A percentile compares a stretch with the other conserved stretches of the same genome.
phyloP scores from a whole-genome alignment of 1,284 basidiomycete genomes.

The Cryptococcus hybrid region DNA sequence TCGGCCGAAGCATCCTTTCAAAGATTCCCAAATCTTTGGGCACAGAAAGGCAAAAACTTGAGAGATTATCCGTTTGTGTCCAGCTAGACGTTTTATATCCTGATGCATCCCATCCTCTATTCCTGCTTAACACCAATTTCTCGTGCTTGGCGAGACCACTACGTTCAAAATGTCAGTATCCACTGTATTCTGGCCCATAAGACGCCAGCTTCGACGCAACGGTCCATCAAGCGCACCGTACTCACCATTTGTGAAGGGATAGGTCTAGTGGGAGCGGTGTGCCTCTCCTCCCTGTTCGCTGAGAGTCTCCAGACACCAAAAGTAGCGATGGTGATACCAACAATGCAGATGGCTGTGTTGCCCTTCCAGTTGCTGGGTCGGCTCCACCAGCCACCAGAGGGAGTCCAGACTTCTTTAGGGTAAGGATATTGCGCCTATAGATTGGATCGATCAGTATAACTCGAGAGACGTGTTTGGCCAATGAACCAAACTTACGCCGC shows the following conservation, averaged over 20 bases:
- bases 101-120: slow-evolving; percentile 6
- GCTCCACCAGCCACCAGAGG: slow-evolving; percentile 59
- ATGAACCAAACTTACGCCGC: slow-evolving; percentile 23
- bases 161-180: background rate
- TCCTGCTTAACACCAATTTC: slow-evolving; percentile 33
- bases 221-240: background rate
- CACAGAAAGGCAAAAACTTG: too few relatives aligned
- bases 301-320: slow-evolving; percentile 55
- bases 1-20: too few relatives aligned
- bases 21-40: too few relatives aligned
- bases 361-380: slow-evolving; percentile 56
- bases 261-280: slow-evolving; percentile 51
- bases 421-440: slow-evolving; percentile 54
- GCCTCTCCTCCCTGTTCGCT: slow-evolving; percentile 55
- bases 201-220: background rate
- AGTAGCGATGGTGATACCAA: slow-evolving; percentile 52
- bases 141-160: slow-evolving; percentile 45
- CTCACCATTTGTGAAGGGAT: slow-evolving; percentile 51
- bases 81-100: background rate
- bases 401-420: slow-evolving; percentile 60
- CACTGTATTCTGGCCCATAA: background rate
- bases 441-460: background rate
- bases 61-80: too few relatives aligned
- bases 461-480: background rate
- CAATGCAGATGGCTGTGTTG: slow-evolving; percentile 53